These are phyloP conservation scores for Paramecium sonneborni DNA, from an alignment of 73 alveolate species.

Conservation along the genomic window DNA sequence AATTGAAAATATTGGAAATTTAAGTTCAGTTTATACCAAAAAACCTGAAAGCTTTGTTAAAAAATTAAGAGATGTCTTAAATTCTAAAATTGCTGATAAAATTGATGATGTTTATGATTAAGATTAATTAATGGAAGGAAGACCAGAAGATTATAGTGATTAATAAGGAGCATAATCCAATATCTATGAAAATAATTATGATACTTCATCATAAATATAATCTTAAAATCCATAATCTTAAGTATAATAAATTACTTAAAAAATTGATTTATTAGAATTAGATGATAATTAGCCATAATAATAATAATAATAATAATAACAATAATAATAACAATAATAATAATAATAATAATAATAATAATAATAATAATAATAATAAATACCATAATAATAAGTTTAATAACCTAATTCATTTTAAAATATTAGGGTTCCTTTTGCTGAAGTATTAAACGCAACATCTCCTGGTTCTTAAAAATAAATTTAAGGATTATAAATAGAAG, in stretches of 20 bases:
- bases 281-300: neutral
- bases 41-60: slow-evolving; percentile 96
- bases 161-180: neutral
- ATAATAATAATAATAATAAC: neutral
- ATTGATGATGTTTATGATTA: slow-evolving; percentile 74
- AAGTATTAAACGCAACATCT: neutral
- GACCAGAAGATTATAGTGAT: slow-evolving; percentile 19
- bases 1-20: slow-evolving; percentile 90
- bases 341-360: neutral
- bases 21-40: slow-evolving; percentile 94
- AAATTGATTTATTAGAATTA: slow-evolving; percentile 33
- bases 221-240: neutral
- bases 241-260: neutral
- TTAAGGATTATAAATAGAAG: slow-evolving; percentile 33
- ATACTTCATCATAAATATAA: neutral
- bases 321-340: neutral
- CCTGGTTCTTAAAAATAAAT: slow-evolving; percentile 18
- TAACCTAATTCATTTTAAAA: neutral
- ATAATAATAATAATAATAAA: too few species aligned
- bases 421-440: slow-evolving; percentile 46
- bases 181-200: neutral
- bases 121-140: slow-evolving; percentile 14
- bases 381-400: neutral
- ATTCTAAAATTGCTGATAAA: slow-evolving; percentile 79
- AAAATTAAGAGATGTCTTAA: slow-evolving; percentile 85